Evolutionary conservation across 345 rosid genomes (phyloP).

Genomic region (Sisymbrium irio): DNA sequence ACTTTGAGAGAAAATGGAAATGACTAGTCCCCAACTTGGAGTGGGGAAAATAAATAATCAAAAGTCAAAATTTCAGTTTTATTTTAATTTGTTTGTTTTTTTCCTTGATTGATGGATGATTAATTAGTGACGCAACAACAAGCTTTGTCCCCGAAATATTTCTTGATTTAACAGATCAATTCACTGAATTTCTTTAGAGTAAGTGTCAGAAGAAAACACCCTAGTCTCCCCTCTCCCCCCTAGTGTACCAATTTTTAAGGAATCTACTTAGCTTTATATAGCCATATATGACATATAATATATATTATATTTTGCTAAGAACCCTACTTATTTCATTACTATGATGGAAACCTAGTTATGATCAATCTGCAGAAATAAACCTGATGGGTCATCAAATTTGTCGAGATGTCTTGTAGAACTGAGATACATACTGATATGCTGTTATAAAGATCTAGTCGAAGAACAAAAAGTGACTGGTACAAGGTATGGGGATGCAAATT

Average conservation of each 20-base stretch:
- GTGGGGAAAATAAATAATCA: conserved; percentile 1
- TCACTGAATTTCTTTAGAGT: background rate
- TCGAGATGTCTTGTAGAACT: conserved; percentile 22
- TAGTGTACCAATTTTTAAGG: conserved; percentile 30
- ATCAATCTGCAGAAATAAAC: conserved; percentile 25
- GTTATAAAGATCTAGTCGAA: conserved; percentile 15
- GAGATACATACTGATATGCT: conserved; percentile 10
- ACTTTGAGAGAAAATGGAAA: conserved; percentile 13
- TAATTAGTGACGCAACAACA: conserved; percentile 21
- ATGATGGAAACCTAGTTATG: conserved; percentile 28
- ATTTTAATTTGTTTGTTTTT: background rate
- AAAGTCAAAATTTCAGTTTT: conserved; percentile 12
- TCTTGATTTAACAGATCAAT: conserved; percentile 11
- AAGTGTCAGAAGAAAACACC: conserved; percentile 28
- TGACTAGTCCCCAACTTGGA: conserved; percentile 29
- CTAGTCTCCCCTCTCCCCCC: conserved; percentile 11
- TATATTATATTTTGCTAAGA: background rate
- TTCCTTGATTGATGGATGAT: conserved; percentile 17
- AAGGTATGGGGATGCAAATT: conserved; percentile 26
- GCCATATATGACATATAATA: too few species aligned
- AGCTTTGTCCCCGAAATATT: background rate
- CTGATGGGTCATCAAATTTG: conserved; percentile 20
- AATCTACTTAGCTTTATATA: conserved; percentile 23
- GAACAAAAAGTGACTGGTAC: conserved; percentile 22
- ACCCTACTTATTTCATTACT: conserved; percentile 13